These are phyloP conservation scores for Cladorrhinum samala DNA, from an alignment of 495 filamentous ascomycete species.

Conservation along the genomic window DNA sequence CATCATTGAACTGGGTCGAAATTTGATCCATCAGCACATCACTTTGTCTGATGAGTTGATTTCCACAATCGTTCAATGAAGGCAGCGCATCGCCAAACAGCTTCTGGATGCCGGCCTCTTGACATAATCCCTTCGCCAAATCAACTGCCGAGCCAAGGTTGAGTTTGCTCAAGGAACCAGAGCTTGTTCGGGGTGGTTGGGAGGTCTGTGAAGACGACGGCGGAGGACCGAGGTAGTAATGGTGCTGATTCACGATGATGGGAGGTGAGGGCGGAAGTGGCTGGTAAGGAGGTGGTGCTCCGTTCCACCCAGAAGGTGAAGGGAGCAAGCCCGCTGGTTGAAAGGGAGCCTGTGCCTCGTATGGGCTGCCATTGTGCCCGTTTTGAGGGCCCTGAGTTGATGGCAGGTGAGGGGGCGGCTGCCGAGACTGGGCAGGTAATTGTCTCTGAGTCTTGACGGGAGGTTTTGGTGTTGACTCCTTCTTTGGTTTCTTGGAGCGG, in stretches of 20 bases:
- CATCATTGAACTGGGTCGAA: conserved; percentile 50
- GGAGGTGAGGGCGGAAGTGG: conserved; percentile 26
- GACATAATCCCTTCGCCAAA: conserved; percentile 29
- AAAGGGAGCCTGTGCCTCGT: conserved; percentile 19
- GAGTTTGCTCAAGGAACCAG: conserved; percentile 26
- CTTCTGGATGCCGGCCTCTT: conserved; percentile 22
- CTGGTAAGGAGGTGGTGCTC: conserved; percentile 19
- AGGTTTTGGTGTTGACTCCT: conserved; percentile 11
- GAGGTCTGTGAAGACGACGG: conserved; percentile 22
- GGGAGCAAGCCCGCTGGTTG: conserved; percentile 32
- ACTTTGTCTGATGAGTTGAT: conserved; percentile 37
- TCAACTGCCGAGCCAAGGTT: conserved; percentile 34
- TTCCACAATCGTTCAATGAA: conserved; percentile 30
- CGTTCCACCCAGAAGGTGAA: conserved; percentile 30
- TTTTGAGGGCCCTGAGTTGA: conserved; percentile 13
- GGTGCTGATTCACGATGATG: conserved; percentile 44
- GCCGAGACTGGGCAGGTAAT: not conserved
- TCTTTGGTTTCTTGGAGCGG: conserved; percentile 39
- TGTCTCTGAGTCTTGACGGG: conserved; percentile 6
- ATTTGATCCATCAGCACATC: conserved; percentile 53
- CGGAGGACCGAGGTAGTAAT: conserved; percentile 38
- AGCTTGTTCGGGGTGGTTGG: conserved; percentile 11
- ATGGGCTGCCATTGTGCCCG: conserved; percentile 21
- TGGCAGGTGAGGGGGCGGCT: conserved; percentile 16
- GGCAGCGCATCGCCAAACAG: conserved; percentile 33